phyloP scores from a whole-genome alignment of 129 eudicot genomes.

The Deinandra increscens region DNA sequence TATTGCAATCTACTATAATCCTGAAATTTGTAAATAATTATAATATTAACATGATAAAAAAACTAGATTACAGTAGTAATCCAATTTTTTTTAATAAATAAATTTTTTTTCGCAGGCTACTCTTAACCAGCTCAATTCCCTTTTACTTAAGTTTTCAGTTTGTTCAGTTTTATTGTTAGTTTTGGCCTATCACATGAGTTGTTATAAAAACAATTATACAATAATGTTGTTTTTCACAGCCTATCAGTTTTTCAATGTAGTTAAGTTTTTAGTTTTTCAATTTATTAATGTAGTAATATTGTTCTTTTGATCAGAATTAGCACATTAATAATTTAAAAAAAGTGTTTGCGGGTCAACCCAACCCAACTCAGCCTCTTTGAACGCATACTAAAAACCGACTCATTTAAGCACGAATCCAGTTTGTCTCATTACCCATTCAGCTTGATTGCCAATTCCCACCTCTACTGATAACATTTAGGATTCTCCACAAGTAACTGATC shows the following conservation, averaged over 20 bases:
- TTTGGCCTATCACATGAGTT: neutral
- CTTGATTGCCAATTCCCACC: neutral
- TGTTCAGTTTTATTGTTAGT: neutral
- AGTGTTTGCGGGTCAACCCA: neutral
- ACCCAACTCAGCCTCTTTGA: neutral
- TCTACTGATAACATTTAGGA: neutral
- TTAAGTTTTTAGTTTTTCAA: neutral
- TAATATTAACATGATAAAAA: neutral
- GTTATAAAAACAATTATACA: conserved; percentile 1
- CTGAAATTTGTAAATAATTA: neutral
- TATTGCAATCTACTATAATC: neutral
- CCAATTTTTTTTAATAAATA: neutral
- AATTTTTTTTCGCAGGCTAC: neutral
- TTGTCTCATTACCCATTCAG: neutral
- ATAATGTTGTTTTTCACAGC: neutral
- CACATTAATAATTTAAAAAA: neutral
- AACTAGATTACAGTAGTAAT: neutral
- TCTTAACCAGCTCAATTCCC: too few relatives aligned
- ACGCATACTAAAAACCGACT: neutral
- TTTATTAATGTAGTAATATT: neutral
- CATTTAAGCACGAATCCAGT: neutral
- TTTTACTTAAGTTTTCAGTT: neutral
- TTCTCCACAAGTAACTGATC: neutral
- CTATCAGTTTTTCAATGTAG: neutral
- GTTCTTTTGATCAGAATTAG: neutral